Evolutionary conservation across 805 yeast genomes (phyloP), one percentile per base, ranked within the genome.

Genomic region (Spathaspora gorwiae): DNA sequence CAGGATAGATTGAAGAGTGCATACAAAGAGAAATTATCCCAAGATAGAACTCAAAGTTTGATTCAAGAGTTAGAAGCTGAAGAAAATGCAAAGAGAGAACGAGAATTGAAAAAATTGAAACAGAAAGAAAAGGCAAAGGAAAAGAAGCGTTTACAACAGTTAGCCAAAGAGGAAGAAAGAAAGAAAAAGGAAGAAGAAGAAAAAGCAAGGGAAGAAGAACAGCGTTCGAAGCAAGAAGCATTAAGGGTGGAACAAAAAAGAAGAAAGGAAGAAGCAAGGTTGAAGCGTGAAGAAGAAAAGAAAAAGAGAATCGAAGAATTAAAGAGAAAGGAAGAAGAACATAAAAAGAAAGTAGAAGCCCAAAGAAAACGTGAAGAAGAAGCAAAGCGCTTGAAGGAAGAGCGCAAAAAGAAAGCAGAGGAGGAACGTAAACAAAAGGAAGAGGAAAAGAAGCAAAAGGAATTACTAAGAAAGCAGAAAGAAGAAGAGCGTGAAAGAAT

Each of bases 11-110:
- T 90, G 30, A 72, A 86, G 56, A 79, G 76, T 29, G 87, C 95
- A 0, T 90, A 83, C 58, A 85, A 86, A 49, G 90, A 84, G 54
- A 84, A 81, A 51, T 79, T 85, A 40, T 90, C 96, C 10, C 88
- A 84, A 48, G 94, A 86, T 54, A 74, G 83, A 47, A 76, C 84
- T 9, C 68, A 74, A 46, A 78, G 75, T 47, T 70, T 85, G 50
- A 71, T 85, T 47, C 80, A 76, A 57, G 92, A 85, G 56, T 67
- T 84, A 38, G 90, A 84, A 52, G 83, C 80, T 7, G 92, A 84
- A 62, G 84, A 82, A 50, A 68, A 66, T 40, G 79, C 81, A 39
- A 78, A 81, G 61, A 81, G 76, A 57, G 86, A 79, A 42, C 79
- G 76, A 48, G 87, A 83, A 54, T 79, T 81, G 58, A 82, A 81